Base-by-base conservation (phyloP, 768 basidiomycete species). In the Tulasnella sp. region DNA sequence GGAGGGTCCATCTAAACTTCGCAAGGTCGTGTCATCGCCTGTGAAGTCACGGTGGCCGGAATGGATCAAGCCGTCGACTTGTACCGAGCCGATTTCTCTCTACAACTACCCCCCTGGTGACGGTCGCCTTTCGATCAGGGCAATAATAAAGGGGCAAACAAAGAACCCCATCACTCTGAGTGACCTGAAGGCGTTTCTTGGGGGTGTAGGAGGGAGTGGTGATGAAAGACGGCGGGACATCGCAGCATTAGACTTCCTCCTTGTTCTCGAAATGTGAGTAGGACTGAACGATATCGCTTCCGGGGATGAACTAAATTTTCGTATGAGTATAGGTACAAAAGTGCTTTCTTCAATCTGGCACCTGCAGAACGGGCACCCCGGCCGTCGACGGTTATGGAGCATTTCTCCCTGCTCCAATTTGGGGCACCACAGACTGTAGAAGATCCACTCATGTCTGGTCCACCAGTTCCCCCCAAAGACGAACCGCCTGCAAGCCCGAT, bases 341-440 rank as follows among this genome's bases (percentile, higher is more conserved):
- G 27, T 21, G 30, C 58, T 24, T 59, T 51, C 58, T 59, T 48
- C 58, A 42, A 29, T 21, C 55, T 59, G 11, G 32, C 30, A 9
- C 58, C 58, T 5, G 47, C 58, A 30, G 44, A 59, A 32, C 45
- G 43, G 49, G 30, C 58, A 9, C 58, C 58, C 19, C 44, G 49
- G 24, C 48, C 58, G 3, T 49, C 26, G 29, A 59, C 58, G 27
- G 58, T 59, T 30, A 49, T 59, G 24, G 58, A 59, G 41, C 32
- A 59, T n/a, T 23, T 59, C 17, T 27, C 58, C 11, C 30, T 47
- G 9, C 21, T 51, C 13, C 30, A 42, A 26, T 29, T 51, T 24
- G 49, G 45, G 26, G 24, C 47, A n/a, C 47, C 7, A 48, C 47
- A 21, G 5, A 11, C 7, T 23, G 27, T 7, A 11, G 47, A 21